Base-by-base conservation (phyloP, 192 early-diverging fungal species). In the Rhizophagus clarus region DNA sequence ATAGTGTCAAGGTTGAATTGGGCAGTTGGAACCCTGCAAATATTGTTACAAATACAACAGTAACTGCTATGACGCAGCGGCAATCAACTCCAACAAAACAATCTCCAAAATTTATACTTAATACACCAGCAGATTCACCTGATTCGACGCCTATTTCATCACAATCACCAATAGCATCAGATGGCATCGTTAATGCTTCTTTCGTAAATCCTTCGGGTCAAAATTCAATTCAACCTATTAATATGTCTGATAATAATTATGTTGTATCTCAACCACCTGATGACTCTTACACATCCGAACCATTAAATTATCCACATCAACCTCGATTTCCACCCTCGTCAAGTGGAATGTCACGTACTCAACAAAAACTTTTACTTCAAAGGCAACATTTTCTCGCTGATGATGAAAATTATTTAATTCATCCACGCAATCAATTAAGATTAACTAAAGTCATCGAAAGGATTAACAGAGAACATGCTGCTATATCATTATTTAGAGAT, bases 371-470 rank as follows among this genome's bases (percentile, higher is more conserved):
- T 24, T 71, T 77, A 74, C 76, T 87, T 61, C 85, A 86, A 70
- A 70, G 86, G 32, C 83, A 84, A 62, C 72, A 76, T 60, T 84
- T 86, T 63, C 69, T 86, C 9, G 83, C 83, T 29, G 79, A 84
- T 47, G 85, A 87, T 56, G 79, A 81, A 56, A 84, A 84, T 77
- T 84, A 82, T 61, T 49, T 86, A 11, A 82, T 77, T 74, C 82
- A 87, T 69, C 86, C 85, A 24, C 45, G 64, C 15, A 87, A 87
- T 77, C 82, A 83, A 83, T 69, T 70, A 9, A 62, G 77, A 45
- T 76, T 87, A 42, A 86, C 85, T 45, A 84, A 86, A 42, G 86
- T 84, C 31, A 77, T 84, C 47, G 83, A 86, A 40, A 79, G 86
- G 62, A 82, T 87, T 14, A 84, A 83, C 61, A 72, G 86, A 60